A percentile compares a stretch with the other conserved stretches of the same genome.
These are phyloP conservation scores for Macrophomina phaseolina DNA, from an alignment of 2,329 filamentous ascomycete genomes.

Conservation along the genomic window DNA sequence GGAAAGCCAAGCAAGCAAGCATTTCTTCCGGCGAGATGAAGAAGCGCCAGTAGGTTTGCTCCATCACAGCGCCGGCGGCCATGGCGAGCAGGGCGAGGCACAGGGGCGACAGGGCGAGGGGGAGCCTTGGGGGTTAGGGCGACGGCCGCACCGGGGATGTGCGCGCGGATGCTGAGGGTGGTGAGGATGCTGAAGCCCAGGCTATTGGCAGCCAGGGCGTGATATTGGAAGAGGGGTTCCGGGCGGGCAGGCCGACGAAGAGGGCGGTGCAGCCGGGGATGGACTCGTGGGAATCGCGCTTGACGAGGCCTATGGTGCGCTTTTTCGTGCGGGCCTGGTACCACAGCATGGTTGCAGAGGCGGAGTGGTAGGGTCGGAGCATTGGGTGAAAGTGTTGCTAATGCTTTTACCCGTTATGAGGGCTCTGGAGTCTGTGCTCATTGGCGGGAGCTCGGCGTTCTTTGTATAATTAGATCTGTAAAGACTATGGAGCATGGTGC, in stretches of 20 bases:
- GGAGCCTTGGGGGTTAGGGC: conserved; percentile 46
- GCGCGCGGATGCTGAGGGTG: conserved; percentile 51
- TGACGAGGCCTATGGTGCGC: conserved; percentile 40
- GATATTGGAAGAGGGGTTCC: conserved; percentile 57
- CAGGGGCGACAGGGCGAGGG: conserved; percentile 57
- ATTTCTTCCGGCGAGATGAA: conserved; percentile 58
- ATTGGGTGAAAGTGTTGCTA: not conserved
- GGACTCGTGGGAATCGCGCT: conserved; percentile 49
- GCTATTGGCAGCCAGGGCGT: conserved; percentile 51
- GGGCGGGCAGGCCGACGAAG: conserved; percentile 55
- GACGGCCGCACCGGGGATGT: conserved; percentile 42
- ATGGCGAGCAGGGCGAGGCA: conserved; percentile 60
- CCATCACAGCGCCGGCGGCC: conserved; percentile 58
- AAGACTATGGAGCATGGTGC: no score
- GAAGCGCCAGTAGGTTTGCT: conserved; percentile 63
- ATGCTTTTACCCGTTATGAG: not conserved
- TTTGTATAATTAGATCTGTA: no score
- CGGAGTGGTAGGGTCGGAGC: no score
- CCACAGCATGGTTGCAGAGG: conserved; percentile 14
- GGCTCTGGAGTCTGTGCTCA: no score
- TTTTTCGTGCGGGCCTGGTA: not conserved
- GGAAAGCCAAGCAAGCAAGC: conserved; percentile 48
- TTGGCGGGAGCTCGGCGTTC: no score
- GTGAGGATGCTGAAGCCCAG: conserved; percentile 52
- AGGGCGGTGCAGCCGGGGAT: conserved; percentile 46